phyloP scores from a whole-genome alignment of 2,329 filamentous ascomycete genomes.

The Zalaria obscura region DNA sequence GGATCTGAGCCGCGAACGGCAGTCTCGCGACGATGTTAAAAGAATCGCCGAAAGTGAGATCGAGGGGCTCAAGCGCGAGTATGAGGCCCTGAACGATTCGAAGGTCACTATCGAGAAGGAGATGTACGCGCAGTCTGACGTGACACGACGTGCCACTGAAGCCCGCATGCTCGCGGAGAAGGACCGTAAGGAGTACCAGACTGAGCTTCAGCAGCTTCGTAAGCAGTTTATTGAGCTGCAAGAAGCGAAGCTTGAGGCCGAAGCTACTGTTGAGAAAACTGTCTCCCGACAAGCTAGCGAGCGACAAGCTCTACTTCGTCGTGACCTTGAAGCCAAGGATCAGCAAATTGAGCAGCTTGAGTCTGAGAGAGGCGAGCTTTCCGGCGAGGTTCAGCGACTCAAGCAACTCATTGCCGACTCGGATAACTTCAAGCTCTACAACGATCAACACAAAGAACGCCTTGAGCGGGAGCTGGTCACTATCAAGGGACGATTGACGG shows the following conservation, averaged over 20 bases:
- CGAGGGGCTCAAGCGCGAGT: conserved; percentile 69
- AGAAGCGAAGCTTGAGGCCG: conserved; percentile 70
- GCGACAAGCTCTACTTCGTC: conserved; percentile 60
- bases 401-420: conserved; percentile 81
- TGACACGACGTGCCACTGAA: conserved; percentile 72
- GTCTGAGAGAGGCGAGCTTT: conserved; percentile 60
- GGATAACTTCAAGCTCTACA: conserved; percentile 74
- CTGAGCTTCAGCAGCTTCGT: conserved; percentile 68
- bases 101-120: conserved; percentile 98
- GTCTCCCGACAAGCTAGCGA: conserved; percentile 68
- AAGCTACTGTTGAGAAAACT: conserved; percentile 64
- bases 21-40: conserved; percentile 87
- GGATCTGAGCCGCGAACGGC: conserved; percentile 78
- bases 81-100: conserved; percentile 72
- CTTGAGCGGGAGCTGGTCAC: conserved; percentile 84
- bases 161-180: conserved; percentile 66
- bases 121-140: conserved; percentile 89
- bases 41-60: conserved; percentile 83
- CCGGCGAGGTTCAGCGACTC: conserved; percentile 68
- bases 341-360: conserved; percentile 67
- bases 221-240: conserved; percentile 75
- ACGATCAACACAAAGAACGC: conserved; percentile 88
- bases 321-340: conserved; percentile 68
- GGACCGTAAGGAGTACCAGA: conserved; percentile 78
- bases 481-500: conserved; percentile 73